These are phyloP conservation scores for Suillus spraguei DNA, from an alignment of 768 basidiomycete genomes.

Conservation along the genomic window DNA sequence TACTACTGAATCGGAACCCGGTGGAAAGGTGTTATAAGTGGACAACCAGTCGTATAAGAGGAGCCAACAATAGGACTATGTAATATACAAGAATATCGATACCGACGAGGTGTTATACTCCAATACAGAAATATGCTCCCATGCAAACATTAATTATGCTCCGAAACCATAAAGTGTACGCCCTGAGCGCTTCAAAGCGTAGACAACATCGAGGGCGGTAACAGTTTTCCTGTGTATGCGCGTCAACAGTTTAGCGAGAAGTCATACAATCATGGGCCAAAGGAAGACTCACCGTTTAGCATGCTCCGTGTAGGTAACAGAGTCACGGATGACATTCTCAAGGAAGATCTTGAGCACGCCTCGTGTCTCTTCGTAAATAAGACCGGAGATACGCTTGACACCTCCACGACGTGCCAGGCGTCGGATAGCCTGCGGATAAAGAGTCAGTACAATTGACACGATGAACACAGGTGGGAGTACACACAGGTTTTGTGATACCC, in stretches of 20 bases:
- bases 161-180: constrained; percentile 84
- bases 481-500: constrained; percentile 39
- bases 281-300: constrained; percentile 58
- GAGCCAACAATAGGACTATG: not conserved
- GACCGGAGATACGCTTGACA: constrained; percentile 87
- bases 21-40: not conserved
- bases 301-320: constrained; percentile 91
- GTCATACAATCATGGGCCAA: not conserved
- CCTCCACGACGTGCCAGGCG: constrained; percentile 87
- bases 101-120: not conserved
- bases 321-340: constrained; percentile 85
- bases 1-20: not conserved
- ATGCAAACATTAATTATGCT: constrained; percentile 39
- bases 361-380: constrained; percentile 90
- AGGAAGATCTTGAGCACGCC: constrained; percentile 90
- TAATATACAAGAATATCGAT: constrained; percentile 15
- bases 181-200: constrained; percentile 70
- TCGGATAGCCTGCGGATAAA: constrained; percentile 46
- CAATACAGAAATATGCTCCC: constrained; percentile 1
- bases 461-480: not conserved
- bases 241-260: constrained; percentile 11
- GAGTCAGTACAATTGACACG: not conserved
- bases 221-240: constrained; percentile 59
- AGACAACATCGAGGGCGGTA: constrained; percentile 85
- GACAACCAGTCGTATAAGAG: not conserved